phyloP scores from a whole-genome alignment of 345 rosid genomes.

The Gynandropsis gynandra region DNA sequence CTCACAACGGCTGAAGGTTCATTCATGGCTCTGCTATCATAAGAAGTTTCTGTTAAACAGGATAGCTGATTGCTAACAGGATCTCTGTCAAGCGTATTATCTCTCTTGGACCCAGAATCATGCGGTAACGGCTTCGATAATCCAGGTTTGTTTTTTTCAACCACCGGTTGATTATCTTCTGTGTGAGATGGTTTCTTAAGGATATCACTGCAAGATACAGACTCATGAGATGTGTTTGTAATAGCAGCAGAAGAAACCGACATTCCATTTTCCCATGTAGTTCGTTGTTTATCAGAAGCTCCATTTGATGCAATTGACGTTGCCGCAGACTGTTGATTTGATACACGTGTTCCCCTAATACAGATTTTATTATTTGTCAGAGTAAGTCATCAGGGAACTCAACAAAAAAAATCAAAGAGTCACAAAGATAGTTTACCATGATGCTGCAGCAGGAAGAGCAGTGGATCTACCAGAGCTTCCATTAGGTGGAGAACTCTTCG shows the following conservation, averaged over 20 bases:
- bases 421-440: constrained; percentile 46
- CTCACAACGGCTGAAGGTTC: constrained; percentile 20
- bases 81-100: constrained; percentile 26
- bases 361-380: background rate
- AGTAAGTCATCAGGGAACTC: constrained; percentile 12
- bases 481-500: constrained; percentile 50
- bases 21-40: constrained; percentile 18
- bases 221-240: constrained; percentile 32
- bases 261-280: constrained; percentile 34
- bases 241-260: constrained; percentile 39
- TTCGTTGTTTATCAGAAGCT: constrained; percentile 36
- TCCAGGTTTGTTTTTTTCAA: constrained; percentile 31
- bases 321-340: constrained; percentile 38
- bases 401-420: background rate
- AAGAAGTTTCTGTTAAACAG: constrained; percentile 26
- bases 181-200: constrained; percentile 30
- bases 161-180: constrained; percentile 23
- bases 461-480: constrained; percentile 40
- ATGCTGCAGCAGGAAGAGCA: constrained; percentile 67
- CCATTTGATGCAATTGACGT: constrained; percentile 42
- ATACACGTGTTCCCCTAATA: constrained; percentile 54
- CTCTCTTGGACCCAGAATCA: constrained; percentile 32
- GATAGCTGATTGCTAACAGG: constrained; percentile 27
- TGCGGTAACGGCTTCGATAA: constrained; percentile 29
- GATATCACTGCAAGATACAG: constrained; percentile 24